Conservation (phyloP, 768 basidiomycete genomes). For the Mycena indigotica region DNA sequence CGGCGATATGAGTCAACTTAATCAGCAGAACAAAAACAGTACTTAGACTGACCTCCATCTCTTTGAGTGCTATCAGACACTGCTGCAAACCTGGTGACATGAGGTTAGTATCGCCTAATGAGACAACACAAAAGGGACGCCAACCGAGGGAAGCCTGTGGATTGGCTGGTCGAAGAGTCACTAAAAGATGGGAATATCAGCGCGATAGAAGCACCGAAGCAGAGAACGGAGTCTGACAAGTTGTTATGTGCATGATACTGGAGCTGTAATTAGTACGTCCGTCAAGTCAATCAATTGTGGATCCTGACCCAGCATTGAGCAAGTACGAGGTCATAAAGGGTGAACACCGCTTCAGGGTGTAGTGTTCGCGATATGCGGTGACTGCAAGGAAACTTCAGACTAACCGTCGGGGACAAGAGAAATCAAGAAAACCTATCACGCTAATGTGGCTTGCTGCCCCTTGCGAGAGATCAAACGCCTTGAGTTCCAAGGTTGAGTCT, state of each 20-base stretch:
- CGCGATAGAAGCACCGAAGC: conserved; percentile 16
- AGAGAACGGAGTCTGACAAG: conserved; percentile 51
- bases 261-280: conserved; percentile 16
- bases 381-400: conserved; percentile 40
- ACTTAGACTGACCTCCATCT: conserved; percentile 58
- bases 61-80: conserved; percentile 62
- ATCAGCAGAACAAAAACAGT: not conserved
- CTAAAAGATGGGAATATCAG: conserved; percentile 37
- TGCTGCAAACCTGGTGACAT: conserved; percentile 45
- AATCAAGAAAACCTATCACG: conserved; percentile 49
- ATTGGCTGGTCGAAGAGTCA: conserved; percentile 70
- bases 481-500: conserved; percentile 54
- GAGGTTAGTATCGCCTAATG: not conserved
- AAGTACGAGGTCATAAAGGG: conserved; percentile 72
- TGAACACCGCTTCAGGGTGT: conserved; percentile 59
- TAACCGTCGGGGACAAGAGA: conserved; percentile 1
- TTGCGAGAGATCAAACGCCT: conserved; percentile 77
- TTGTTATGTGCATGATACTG: conserved; percentile 81
- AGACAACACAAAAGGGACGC: conserved; percentile 4
- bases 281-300: conserved; percentile 15
- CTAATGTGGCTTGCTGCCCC: conserved; percentile 73
- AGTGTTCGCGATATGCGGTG: conserved; percentile 60
- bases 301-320: conserved; percentile 68
- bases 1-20: conserved; percentile 10
- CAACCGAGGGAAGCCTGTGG: conserved; percentile 64